phyloP scores from a whole-genome alignment of 352 stramenopile species.

The Pythium chondricola region DNA sequence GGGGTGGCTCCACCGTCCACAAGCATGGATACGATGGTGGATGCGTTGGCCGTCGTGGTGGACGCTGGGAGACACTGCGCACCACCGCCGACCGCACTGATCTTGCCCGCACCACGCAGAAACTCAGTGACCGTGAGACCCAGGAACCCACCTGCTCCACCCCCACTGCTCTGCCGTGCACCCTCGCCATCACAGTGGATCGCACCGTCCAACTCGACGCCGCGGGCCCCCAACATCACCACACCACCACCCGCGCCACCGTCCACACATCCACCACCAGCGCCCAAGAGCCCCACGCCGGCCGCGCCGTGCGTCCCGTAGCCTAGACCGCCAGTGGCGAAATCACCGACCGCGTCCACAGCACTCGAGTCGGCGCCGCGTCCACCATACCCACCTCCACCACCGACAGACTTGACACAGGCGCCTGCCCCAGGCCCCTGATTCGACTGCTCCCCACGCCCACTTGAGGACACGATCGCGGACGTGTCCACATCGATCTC shows the following conservation, averaged over 20 bases:
- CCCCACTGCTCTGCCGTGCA: conserved; percentile 46
- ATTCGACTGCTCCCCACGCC: conserved; percentile 53
- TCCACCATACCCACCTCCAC: conserved; percentile 63
- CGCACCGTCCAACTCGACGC: conserved; percentile 61
- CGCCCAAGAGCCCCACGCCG: conserved; percentile 64
- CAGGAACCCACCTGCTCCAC: conserved; percentile 70
- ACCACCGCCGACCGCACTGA: conserved; percentile 65
- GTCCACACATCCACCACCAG: conserved; percentile 59
- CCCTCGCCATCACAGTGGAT: conserved; percentile 63
- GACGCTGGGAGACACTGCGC: conserved; percentile 51
- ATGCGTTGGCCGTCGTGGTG: too few species aligned
- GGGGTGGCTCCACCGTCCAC: too few species aligned
- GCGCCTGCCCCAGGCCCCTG: conserved; percentile 54
- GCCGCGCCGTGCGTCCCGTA: conserved; percentile 66
- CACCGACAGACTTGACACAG: conserved; percentile 52
- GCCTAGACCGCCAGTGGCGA: conserved; percentile 50
- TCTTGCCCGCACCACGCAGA: conserved; percentile 46
- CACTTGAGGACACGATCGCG: conserved; percentile 49
- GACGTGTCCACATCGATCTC: conserved; percentile 34
- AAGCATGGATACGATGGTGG: too few species aligned
- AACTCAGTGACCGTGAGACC: conserved; percentile 53
- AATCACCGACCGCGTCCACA: conserved; percentile 43
- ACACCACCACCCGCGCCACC: conserved; percentile 64
- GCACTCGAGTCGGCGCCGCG: conserved; percentile 62
- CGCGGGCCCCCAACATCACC: conserved; percentile 50